These are phyloP conservation scores for Butyriboletus loyo DNA, from an alignment of 768 basidiomycete genomes.

Conservation along the genomic window DNA sequence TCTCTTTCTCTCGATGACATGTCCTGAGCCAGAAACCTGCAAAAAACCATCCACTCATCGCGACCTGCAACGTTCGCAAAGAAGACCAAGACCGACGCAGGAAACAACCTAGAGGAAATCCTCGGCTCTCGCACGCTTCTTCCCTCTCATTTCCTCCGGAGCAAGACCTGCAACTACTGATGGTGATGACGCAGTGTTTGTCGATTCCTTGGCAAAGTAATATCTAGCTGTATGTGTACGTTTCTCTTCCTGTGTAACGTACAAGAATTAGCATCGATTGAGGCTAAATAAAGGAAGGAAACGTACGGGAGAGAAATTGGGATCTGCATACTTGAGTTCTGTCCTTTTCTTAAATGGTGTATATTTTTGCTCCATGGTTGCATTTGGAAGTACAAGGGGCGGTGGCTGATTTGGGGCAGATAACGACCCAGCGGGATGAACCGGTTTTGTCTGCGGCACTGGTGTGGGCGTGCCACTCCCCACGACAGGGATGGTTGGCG, in stretches of 20 bases:
- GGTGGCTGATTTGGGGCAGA: slow-evolving; percentile 25
- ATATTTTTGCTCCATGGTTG: slow-evolving; percentile 59
- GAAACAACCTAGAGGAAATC: slow-evolving; percentile 60
- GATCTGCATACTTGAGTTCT: slow-evolving; percentile 66
- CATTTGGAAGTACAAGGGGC: slow-evolving; percentile 50
- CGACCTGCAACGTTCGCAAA: slow-evolving; percentile 26
- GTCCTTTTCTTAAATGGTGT: slow-evolving; percentile 76
- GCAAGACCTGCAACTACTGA: slow-evolving; percentile 29
- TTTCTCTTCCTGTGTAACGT: slow-evolving; percentile 64
- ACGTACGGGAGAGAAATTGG: slow-evolving; percentile 78
- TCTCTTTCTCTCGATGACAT: slow-evolving; percentile 13
- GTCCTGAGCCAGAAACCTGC: slow-evolving; percentile 25
- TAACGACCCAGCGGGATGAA: slow-evolving; percentile 22
- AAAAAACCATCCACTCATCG: slow-evolving; percentile 31
- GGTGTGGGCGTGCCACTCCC: slow-evolving; percentile 29
- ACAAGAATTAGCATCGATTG: neutral
- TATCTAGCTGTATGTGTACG: slow-evolving; percentile 66
- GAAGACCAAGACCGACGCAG: slow-evolving; percentile 29
- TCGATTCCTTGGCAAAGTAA: slow-evolving; percentile 47
- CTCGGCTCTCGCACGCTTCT: slow-evolving; percentile 83
- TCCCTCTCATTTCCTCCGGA: slow-evolving; percentile 66
- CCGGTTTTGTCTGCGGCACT: neutral
- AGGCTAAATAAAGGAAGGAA: neutral
- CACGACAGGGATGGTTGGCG: slow-evolving; percentile 12
- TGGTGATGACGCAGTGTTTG: slow-evolving; percentile 17